A percentile compares a stretch with the other conserved stretches of the same genome.
These are phyloP conservation scores for Delphinella strobiligena DNA, from an alignment of 2,329 filamentous ascomycete genomes.

Conservation along the genomic window DNA sequence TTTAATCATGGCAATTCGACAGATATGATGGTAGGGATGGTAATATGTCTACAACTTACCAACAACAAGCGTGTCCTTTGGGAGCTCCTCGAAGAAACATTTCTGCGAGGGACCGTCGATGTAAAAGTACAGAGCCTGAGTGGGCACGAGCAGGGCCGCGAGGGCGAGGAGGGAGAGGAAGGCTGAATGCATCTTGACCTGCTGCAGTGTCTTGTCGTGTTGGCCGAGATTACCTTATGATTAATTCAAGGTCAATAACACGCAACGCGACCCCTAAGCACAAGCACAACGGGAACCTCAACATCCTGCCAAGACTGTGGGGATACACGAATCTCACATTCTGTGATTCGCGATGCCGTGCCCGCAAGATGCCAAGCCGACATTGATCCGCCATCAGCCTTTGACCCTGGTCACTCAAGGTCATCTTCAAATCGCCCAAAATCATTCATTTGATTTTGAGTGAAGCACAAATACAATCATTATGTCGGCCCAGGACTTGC, in stretches of 20 bases:
- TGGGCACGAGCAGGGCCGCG: constrained; percentile 37
- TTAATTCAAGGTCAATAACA: neutral
- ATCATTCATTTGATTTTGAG: no score
- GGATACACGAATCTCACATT: neutral
- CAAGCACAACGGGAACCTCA: neutral
- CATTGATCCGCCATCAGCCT: neutral
- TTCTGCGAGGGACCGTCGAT: constrained; percentile 76
- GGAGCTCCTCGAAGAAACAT: constrained; percentile 97
- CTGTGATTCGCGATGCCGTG: neutral
- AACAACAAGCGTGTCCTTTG: constrained; percentile 92
- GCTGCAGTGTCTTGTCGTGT: neutral
- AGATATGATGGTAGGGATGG: neutral
- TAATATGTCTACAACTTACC: constrained; percentile 39
- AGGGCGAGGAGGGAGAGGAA: constrained; percentile 8
- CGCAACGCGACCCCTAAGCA: neutral
- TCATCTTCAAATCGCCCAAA: no score
- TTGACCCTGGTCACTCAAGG: no score
- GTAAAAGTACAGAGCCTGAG: constrained; percentile 89
- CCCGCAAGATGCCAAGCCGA: neutral
- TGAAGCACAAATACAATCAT: neutral
- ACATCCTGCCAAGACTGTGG: neutral
- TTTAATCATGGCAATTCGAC: no score
- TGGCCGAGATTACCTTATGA: no score
- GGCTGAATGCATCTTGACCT: constrained; percentile 6
- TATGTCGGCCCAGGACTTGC: constrained; percentile 48